phyloP scores from a whole-genome alignment of 1,284 basidiomycete genomes.

The Wolfiporia cocos region DNA sequence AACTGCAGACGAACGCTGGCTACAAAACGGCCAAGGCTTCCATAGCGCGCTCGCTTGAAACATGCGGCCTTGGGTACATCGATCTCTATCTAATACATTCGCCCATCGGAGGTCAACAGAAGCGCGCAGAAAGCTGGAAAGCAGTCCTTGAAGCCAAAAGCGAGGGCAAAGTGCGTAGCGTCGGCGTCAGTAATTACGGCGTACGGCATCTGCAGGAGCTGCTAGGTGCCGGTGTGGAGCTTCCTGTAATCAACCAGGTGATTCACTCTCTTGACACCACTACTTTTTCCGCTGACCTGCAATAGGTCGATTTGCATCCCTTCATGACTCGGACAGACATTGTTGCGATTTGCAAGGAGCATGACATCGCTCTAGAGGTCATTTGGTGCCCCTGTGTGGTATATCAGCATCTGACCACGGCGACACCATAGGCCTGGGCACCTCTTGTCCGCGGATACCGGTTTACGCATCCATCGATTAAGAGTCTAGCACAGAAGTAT shows the following conservation, averaged over 20 bases:
- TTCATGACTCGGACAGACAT: constrained; percentile 67
- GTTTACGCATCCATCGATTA: constrained; percentile 43
- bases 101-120: constrained; percentile 45
- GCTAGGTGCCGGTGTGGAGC: constrained; percentile 38
- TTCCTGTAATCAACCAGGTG: constrained; percentile 67
- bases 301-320: constrained; percentile 63
- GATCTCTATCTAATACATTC: constrained; percentile 71
- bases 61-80: constrained; percentile 52
- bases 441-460: constrained; percentile 46
- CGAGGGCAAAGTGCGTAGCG: constrained; percentile 54
- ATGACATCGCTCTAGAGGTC: constrained; percentile 63
- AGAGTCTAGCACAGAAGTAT: constrained; percentile 42
- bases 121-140: constrained; percentile 50
- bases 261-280: constrained; percentile 15
- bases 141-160: constrained; percentile 52
- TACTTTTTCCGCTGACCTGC: constrained; percentile 1
- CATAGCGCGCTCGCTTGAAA: constrained; percentile 48
- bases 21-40: constrained; percentile 43
- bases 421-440: constrained; percentile 40
- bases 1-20: constrained; percentile 55
- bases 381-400: constrained; percentile 24
- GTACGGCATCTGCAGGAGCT: constrained; percentile 62
- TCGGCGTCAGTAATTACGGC: constrained; percentile 71
- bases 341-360: constrained; percentile 50
- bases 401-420: not conserved